These are phyloP conservation scores for Fistulinella prunicolor DNA, from an alignment of 768 basidiomycete species.

Conservation along the genomic window DNA sequence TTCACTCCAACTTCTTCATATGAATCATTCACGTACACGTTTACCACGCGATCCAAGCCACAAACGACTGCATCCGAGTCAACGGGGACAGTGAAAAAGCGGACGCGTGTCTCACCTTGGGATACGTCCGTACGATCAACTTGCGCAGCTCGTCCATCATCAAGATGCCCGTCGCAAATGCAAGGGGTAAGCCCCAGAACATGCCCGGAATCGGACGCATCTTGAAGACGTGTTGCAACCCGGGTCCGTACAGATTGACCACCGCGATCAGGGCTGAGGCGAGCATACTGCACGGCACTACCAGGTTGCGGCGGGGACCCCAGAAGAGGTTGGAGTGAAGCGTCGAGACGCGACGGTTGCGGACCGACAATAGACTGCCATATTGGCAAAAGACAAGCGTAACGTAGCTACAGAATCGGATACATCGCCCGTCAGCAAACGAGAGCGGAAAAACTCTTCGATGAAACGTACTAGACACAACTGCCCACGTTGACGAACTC, in stretches of 20 bases:
- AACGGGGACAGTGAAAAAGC: not conserved
- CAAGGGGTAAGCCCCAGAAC: slow-evolving; percentile 45
- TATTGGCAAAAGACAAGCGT: slow-evolving; percentile 32
- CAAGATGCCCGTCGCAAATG: slow-evolving; percentile 42
- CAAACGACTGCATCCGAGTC: slow-evolving; percentile 17
- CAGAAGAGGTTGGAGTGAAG: slow-evolving; percentile 29
- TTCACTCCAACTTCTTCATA: too few relatives aligned
- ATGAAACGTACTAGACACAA: slow-evolving; percentile 38
- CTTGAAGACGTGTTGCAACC: slow-evolving; percentile 27
- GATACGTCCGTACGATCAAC: slow-evolving; percentile 42
- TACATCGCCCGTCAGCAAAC: not conserved
- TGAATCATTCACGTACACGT: too few relatives aligned
- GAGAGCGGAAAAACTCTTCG: slow-evolving; percentile 6
- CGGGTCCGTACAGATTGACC: slow-evolving; percentile 36
- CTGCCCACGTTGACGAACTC: slow-evolving; percentile 40
- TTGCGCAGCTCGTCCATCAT: slow-evolving; percentile 46
- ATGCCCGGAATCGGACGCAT: slow-evolving; percentile 42
- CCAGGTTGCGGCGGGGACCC: slow-evolving; percentile 38
- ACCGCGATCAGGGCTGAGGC: slow-evolving; percentile 31
- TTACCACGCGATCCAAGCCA: slow-evolving; percentile 26
- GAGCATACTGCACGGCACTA: slow-evolving; percentile 33
- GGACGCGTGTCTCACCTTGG: slow-evolving; percentile 30
- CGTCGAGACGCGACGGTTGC: slow-evolving; percentile 31
- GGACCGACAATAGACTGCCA: slow-evolving; percentile 22
- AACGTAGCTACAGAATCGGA: slow-evolving; percentile 30